Conservation (phyloP, 176 grass and related monocot genomes). For the Microstegium vimineum region DNA sequence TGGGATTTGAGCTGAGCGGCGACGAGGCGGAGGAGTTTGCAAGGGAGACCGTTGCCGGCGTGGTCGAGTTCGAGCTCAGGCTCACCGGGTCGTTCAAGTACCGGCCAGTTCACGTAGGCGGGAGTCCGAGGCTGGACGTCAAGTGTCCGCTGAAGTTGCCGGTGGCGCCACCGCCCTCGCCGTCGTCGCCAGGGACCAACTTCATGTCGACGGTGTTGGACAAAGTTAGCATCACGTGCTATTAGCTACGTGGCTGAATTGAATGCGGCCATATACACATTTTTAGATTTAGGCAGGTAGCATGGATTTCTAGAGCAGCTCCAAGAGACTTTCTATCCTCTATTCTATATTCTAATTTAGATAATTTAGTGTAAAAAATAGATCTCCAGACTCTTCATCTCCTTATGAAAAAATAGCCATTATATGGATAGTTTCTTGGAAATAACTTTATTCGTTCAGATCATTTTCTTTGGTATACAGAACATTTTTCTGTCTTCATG, state of each 20-base stretch:
- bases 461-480: too few relatives aligned
- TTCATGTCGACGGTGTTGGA: background rate
- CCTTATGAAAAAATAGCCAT: too few relatives aligned
- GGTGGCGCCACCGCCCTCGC: background rate
- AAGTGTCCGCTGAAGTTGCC: conserved; percentile 7
- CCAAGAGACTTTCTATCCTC: too few relatives aligned
- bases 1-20: background rate
- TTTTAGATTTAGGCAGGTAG: too few relatives aligned
- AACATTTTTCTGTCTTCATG: too few relatives aligned
- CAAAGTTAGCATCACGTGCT: background rate
- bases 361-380: too few relatives aligned
- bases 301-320: too few relatives aligned
- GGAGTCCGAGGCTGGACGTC: background rate
- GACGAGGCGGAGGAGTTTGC: background rate
- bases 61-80: conserved; percentile 23
- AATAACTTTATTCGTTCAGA: too few relatives aligned
- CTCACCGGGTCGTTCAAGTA: conserved; percentile 12
- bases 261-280: too few relatives aligned
- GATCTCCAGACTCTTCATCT: too few relatives aligned
- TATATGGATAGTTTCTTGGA: too few relatives aligned
- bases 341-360: too few relatives aligned
- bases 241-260: background rate
- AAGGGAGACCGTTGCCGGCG: conserved; percentile 13
- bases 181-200: background rate
- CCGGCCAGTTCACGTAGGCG: background rate